phyloP scores from a whole-genome alignment of 768 basidiomycete species.

The Russula sp. region DNA sequence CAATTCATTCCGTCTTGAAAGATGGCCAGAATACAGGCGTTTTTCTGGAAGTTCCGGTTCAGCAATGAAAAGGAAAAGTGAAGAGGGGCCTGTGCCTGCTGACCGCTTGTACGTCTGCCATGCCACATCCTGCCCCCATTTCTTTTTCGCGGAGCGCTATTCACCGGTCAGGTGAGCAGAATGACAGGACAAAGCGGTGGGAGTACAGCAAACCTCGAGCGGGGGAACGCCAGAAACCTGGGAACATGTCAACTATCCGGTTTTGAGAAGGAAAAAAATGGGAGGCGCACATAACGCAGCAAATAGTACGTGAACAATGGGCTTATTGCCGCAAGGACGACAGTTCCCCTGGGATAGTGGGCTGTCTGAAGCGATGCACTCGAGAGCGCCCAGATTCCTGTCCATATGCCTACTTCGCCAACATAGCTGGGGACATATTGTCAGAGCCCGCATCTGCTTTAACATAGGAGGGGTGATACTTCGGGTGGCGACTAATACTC shows the following conservation, averaged over 20 bases:
- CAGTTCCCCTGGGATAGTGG: conserved; percentile 40
- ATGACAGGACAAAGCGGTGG: background rate
- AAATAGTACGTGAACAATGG: conserved; percentile 61
- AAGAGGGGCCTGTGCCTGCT: conserved; percentile 17
- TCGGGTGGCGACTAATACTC: conserved; percentile 64
- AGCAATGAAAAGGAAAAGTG: background rate
- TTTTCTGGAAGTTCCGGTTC: conserved; percentile 23
- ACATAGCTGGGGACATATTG: conserved; percentile 47
- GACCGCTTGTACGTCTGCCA: conserved; percentile 58
- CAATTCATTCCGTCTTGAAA: background rate
- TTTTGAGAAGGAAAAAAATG: background rate
- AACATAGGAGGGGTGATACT: conserved; percentile 39
- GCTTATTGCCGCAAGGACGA: conserved; percentile 46
- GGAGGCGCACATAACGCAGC: conserved; percentile 41
- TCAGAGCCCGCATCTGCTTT: background rate
- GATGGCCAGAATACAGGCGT: conserved; percentile 36
- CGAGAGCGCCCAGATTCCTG: conserved; percentile 57
- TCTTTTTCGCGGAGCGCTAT: conserved; percentile 45
- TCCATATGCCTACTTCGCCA: conserved; percentile 66
- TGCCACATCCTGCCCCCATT: conserved; percentile 46
- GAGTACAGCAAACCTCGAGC: conserved; percentile 41
- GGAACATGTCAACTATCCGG: conserved; percentile 1
- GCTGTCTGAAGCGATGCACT: conserved; percentile 41
- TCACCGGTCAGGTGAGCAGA: background rate
- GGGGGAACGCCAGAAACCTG: conserved; percentile 67